phyloP scores from a whole-genome alignment of 2,329 filamentous ascomycete genomes.

The Sordariomycetes sp. region DNA sequence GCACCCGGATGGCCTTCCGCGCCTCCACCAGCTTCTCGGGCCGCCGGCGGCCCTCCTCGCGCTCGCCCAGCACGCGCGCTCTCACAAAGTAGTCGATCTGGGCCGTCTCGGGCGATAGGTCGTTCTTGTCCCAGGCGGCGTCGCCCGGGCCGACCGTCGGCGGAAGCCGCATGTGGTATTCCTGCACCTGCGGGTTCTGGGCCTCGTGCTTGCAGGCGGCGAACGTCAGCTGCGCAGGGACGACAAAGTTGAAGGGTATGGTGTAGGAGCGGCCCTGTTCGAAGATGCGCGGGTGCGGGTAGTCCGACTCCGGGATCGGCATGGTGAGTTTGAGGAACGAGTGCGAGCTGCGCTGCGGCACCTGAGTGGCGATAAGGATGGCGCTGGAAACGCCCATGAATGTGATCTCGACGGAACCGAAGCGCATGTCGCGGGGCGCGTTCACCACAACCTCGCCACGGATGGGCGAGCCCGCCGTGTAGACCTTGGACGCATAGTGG shows the following conservation, averaged over 20 bases:
- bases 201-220: conserved; percentile 42
- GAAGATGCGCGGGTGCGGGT: conserved; percentile 36
- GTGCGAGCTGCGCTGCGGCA: conserved; percentile 35
- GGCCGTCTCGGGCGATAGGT: conserved; percentile 44
- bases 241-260: conserved; percentile 48
- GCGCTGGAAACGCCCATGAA: conserved; percentile 40
- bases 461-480: conserved; percentile 42
- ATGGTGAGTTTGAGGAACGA: conserved; percentile 46
- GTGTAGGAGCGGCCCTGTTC: conserved; percentile 35
- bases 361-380: conserved; percentile 37
- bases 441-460: conserved; percentile 36
- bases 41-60: conserved; percentile 11
- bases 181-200: conserved; percentile 31
- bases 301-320: conserved; percentile 34
- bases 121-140: conserved; percentile 37
- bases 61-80: conserved; percentile 26
- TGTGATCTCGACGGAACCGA: conserved; percentile 40
- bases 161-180: conserved; percentile 41
- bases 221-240: conserved; percentile 46
- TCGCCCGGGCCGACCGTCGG: conserved; percentile 31
- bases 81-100: conserved; percentile 41
- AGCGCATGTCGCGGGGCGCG: conserved; percentile 31
- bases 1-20: conserved; percentile 36
- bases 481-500: conserved; percentile 44
- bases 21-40: conserved; percentile 26